Evolutionary conservation across 805 yeast species (phyloP).

Genomic region (Saturnispora diversa): DNA sequence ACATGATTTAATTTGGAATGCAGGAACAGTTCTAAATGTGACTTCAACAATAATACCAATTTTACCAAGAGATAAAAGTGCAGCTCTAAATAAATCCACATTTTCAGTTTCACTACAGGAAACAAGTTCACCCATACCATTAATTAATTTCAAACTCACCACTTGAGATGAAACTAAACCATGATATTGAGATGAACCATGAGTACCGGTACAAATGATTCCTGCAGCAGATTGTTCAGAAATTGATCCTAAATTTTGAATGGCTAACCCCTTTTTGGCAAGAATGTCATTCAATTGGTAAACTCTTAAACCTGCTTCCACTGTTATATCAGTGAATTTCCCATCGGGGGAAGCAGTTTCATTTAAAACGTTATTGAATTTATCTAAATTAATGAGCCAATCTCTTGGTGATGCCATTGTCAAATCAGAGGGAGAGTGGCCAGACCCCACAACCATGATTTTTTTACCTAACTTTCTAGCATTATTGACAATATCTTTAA

Average conservation of each 20-base stretch:
- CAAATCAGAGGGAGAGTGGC: conserved; percentile 89
- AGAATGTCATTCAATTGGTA: conserved; percentile 64
- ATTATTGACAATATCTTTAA: conserved; percentile 52
- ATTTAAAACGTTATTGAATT: conserved; percentile 44
- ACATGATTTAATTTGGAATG: conserved; percentile 68
- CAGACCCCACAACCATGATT: conserved; percentile 80
- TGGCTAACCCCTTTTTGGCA: conserved; percentile 57
- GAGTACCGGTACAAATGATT: conserved; percentile 94
- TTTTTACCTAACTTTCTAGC: conserved; percentile 59
- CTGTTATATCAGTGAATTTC: conserved; percentile 77
- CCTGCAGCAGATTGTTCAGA: conserved; percentile 93
- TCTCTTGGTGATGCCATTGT: conserved; percentile 66
- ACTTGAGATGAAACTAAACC: conserved; percentile 85
- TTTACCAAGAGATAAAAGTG: conserved; percentile 79
- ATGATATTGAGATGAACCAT: conserved; percentile 90
- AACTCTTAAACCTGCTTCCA: conserved; percentile 87
- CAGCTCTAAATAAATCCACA: conserved; percentile 67
- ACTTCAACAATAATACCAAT: conserved; percentile 84
- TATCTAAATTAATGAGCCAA: conserved; percentile 84
- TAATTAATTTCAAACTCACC: conserved; percentile 67
- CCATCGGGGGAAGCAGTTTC: conserved; percentile 45
- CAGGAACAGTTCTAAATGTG: conserved; percentile 77
- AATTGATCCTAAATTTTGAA: conserved; percentile 90
- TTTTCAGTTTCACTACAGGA: conserved; percentile 59
- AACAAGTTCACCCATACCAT: conserved; percentile 66